Conservation (phyloP, 148 eudicot species). For the Camellia granthamiana region DNA sequence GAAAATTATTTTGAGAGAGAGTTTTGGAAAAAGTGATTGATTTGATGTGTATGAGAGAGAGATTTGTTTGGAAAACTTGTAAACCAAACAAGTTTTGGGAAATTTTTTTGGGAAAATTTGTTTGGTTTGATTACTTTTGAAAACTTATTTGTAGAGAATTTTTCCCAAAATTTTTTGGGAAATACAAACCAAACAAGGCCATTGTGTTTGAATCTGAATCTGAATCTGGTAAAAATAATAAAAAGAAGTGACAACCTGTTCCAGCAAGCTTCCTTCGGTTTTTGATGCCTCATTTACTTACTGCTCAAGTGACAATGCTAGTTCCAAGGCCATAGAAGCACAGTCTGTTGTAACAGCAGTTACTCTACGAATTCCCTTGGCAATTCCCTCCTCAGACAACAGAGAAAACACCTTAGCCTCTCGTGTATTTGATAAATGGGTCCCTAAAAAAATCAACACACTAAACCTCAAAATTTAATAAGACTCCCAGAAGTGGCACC, state of each 20-base stretch:
- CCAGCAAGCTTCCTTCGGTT: constrained; percentile 56
- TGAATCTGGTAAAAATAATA: background rate
- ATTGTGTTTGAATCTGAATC: background rate
- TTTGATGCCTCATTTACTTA: constrained; percentile 72
- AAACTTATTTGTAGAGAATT: too few relatives aligned
- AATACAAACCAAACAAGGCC: too few relatives aligned
- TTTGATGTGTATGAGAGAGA: too few relatives aligned
- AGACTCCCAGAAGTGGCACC: background rate
- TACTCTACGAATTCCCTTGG: constrained; percentile 94
- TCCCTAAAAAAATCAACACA: constrained; percentile 46
- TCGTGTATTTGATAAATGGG: constrained; percentile 86
- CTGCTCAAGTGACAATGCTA: constrained; percentile 65
- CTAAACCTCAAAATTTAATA: background rate
- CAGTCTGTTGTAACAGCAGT: constrained; percentile 81
- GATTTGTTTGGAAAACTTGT: too few relatives aligned
- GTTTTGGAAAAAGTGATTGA: too few relatives aligned
- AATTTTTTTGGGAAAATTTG: too few relatives aligned
- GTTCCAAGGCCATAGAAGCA: constrained; percentile 63
- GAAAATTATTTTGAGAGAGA: too few relatives aligned
- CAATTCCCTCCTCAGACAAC: constrained; percentile 91
- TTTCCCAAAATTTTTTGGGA: too few relatives aligned
- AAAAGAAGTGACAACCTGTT: constrained; percentile 46
- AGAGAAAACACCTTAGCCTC: constrained; percentile 94
- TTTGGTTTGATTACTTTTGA: too few relatives aligned
- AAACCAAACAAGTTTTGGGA: too few relatives aligned